Evolutionary conservation across 2,329 filamentous ascomycete species (phyloP).

Genomic region (Penicillium brasilianum): DNA sequence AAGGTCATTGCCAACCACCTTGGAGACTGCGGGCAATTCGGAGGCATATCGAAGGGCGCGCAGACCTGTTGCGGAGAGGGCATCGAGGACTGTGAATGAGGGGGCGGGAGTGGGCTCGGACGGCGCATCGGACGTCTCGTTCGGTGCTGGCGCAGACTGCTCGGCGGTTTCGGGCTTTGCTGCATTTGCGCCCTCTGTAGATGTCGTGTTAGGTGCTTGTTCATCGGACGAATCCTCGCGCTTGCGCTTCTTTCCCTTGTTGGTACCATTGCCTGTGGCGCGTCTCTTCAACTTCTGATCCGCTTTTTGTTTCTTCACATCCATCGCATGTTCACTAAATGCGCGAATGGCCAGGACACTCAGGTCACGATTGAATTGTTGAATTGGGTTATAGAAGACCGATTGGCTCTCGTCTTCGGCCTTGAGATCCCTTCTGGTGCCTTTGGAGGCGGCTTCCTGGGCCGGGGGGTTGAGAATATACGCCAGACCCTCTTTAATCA

Average conservation of each 20-base stretch:
- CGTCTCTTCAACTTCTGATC: conserved; percentile 45
- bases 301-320: conserved; percentile 59
- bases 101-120: conserved; percentile 43
- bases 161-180: conserved; percentile 22
- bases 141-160: conserved; percentile 6
- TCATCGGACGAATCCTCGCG: conserved; percentile 35
- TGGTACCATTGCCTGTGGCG: conserved; percentile 37
- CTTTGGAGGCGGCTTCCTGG: conserved; percentile 49
- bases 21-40: conserved; percentile 83
- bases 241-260: conserved; percentile 47
- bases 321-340: conserved; percentile 72
- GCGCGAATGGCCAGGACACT: conserved; percentile 91
- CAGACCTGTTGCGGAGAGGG: conserved; percentile 89
- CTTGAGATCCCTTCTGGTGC: conserved; percentile 50
- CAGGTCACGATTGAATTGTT: conserved; percentile 97
- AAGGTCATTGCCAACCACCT: conserved; percentile 87
- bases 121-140: conserved; percentile 16
- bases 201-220: conserved; percentile 14
- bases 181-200: conserved; percentile 27
- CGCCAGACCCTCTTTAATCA: conserved; percentile 70
- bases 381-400: conserved; percentile 98
- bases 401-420: conserved; percentile 69
- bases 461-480: conserved; percentile 67
- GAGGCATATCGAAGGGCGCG: conserved; percentile 89
- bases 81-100: conserved; percentile 85